Evolutionary conservation across 257 asterid species (phyloP), one percentile per base, ranked within the genome.

Genomic region (Gardenia jasminoides): DNA sequence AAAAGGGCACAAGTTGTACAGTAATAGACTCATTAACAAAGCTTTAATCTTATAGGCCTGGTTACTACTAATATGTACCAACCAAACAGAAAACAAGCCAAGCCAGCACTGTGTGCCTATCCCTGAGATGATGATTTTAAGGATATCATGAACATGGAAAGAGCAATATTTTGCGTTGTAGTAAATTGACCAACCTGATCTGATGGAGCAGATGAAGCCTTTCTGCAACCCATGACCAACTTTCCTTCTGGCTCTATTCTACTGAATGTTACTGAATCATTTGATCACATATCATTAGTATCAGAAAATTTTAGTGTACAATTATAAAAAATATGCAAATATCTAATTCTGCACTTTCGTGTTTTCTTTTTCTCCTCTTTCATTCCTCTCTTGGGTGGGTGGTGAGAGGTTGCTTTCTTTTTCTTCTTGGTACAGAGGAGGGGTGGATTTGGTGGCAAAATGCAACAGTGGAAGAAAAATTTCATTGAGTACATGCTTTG

Each of bases 211-310:
- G 88, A 70, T 65, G 92, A 81, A 80, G 89, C 86, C 88, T 93
- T 95, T 81, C 98, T 91, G 82, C 97, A 90, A 41, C 99, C 98
- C 97, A 95, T 92, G 82, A 95, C 91, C 87, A 95, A 83, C 90
- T 85, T 92, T 85, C 98, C 98, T 87, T 93, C 96, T 43, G 97
- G 97, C 88, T 93, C 97, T 87, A 90, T 83, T 87, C 97, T 89
- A 84, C 98, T 91, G 87, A 95, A 95, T 43, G 96, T 95, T 79
- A 95, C 99, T 95, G 97, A 83, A 47, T 84, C 54, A 78, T 74
- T 80, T 83, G 58, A 82, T 59, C 58, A 48, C 28, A 36, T 48
- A 15, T n/a, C 24, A 82, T 62, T 41, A 47, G 64, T 0, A 12
- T 36, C 61, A 1, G 54, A 7, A 12, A 24, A 68, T 62, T 39